Evolutionary conservation across 2,329 filamentous ascomycete genomes (phyloP).

Genomic region (Aureobasidium sp.): DNA sequence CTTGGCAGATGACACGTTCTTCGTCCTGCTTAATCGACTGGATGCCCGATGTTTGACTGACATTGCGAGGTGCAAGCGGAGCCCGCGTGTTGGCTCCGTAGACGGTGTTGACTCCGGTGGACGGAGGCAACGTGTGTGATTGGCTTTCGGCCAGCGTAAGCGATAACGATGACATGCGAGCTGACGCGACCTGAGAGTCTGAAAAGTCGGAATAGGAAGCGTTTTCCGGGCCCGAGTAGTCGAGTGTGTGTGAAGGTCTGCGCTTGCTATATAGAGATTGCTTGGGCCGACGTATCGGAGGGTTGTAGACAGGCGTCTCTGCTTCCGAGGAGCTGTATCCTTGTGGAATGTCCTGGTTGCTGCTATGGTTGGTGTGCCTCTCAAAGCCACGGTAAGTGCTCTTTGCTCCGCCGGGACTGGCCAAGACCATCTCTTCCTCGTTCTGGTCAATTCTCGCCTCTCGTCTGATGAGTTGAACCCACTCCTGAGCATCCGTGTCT

Average conservation of each 20-base stretch:
- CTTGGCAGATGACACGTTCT: conserved; percentile 89
- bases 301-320: conserved; percentile 23
- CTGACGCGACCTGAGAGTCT: conserved; percentile 26
- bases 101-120: conserved; percentile 28
- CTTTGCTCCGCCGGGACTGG: conserved; percentile 55
- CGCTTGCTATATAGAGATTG: conserved; percentile 31
- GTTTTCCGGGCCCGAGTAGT: conserved; percentile 59
- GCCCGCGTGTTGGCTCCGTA: conserved; percentile 26
- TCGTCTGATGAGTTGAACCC: conserved; percentile 73
- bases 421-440: conserved; percentile 73
- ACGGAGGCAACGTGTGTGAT: conserved; percentile 22
- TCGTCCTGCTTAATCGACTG: conserved; percentile 54
- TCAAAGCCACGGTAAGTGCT: conserved; percentile 40
- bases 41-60: conserved; percentile 55
- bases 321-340: conserved; percentile 43
- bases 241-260: conserved; percentile 52
- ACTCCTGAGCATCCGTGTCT: conserved; percentile 70
- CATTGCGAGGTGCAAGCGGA: conserved; percentile 40
- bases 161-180: conserved; percentile 29
- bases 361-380: conserved; percentile 23
- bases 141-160: conserved; percentile 20
- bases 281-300: conserved; percentile 12
- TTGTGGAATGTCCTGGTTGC: conserved; percentile 9
- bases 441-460: conserved; percentile 82
- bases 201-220: conserved; percentile 85